Evolutionary conservation across 139 green algal genomes (phyloP), one percentile per base, ranked within the genome.

Genomic region (Volvox reticuliferus): DNA sequence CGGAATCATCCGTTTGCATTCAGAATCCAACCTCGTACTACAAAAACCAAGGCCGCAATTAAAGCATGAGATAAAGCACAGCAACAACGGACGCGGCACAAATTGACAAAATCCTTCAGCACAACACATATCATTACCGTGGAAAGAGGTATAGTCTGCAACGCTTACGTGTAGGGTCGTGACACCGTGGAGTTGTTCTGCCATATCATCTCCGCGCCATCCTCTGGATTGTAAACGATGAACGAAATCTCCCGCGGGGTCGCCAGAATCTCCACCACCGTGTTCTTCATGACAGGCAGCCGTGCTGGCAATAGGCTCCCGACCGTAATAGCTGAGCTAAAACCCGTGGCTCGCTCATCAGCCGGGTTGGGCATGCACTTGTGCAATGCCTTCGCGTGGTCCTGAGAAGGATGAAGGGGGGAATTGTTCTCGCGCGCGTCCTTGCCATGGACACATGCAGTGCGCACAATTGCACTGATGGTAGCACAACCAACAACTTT

Each of bases 271-370:
- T 94, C 92, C 50, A 94, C 79, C 6, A 87, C 61, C 30, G 78
- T 91, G 83, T 79, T 78, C 89, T 86, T 76, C 88, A 94, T 94
- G 13, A 94, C 22, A 16, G 92, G 88, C 28, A 94, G 67, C 50
- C 87, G 79, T 28, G 89, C 84, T 5, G 92, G 92, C 78, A 94
- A 50, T 68, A 94, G 28, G 68, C 69, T 89, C 61, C 92, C 91
- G 37, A 93, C 88, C 1, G 92, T 94, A 88, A 94, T 94, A 12
- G 92, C 65, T 24, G 88, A 92, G 88, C 82, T 87, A 71, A 92
- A 90, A 35, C 92, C 92, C 22, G 84, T 90, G 33, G 92, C 82
- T 0, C 92, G 76, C 65, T 91, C 88, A 17, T 81, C 77, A 21
- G 68, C 9, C 0, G 0, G 0, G 88, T 80, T 85, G 35, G 61